Conservation (phyloP, 768 basidiomycete genomes). For the Tricholoma saponaceum region DNA sequence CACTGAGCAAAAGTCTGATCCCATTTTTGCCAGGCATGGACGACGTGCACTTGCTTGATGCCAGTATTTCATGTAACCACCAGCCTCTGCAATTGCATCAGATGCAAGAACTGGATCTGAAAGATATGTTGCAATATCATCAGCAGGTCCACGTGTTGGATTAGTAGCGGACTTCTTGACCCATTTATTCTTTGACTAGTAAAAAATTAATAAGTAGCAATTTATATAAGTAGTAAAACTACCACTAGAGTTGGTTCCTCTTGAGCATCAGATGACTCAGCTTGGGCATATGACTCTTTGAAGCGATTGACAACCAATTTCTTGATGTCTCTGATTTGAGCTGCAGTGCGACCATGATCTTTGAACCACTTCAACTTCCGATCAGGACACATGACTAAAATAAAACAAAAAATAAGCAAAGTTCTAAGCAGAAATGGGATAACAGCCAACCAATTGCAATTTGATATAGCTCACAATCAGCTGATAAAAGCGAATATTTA, state of each 20-base stretch:
- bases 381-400: neutral
- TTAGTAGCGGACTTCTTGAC: neutral
- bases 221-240: neutral
- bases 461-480: conserved; percentile 14
- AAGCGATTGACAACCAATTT: neutral
- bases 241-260: neutral
- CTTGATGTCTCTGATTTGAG: conserved; percentile 1
- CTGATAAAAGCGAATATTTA: conserved; percentile 10
- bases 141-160: neutral
- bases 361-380: conserved; percentile 11
- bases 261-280: neutral
- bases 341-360: neutral
- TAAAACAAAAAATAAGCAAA: conserved; percentile 2
- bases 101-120: neutral
- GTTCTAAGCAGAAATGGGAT: neutral
- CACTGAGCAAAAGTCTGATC: neutral
- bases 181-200: neutral
- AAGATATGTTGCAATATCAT: neutral
- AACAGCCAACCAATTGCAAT: conserved; percentile 17
- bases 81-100: conserved; percentile 4
- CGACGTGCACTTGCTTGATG: neutral
- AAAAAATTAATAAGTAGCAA: neutral
- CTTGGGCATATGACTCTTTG: neutral
- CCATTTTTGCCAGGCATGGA: neutral
- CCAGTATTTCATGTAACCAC: conserved; percentile 6